Percentiles rank a stretch among this genome's conserved stretches.
Conservation (phyloP, 2,329 filamentous ascomycete genomes). For the Diaporthe caulivora region DNA sequence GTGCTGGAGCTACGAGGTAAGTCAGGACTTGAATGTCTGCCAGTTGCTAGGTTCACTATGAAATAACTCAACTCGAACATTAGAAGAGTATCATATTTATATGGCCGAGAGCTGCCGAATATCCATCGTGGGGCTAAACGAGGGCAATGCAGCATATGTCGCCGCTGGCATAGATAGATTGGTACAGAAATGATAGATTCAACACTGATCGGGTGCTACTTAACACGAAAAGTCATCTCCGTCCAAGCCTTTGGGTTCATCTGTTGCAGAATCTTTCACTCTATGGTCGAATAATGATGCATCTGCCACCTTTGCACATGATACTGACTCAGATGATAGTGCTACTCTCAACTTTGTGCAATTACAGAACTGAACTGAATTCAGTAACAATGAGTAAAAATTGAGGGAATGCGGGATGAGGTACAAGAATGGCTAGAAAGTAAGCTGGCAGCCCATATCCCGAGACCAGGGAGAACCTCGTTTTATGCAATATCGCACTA, state of each 20-base stretch:
- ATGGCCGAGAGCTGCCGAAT: constrained; percentile 55
- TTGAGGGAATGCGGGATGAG: too few species aligned
- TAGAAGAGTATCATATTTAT: constrained; percentile 52
- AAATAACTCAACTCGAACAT: constrained; percentile 34
- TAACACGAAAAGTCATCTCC: background rate
- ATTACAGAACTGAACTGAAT: too few species aligned
- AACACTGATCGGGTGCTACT: too few species aligned
- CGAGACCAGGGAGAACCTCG: background rate
- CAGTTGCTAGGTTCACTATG: background rate
- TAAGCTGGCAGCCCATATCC: too few species aligned
- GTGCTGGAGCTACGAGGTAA: constrained; percentile 52
- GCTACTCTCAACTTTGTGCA: too few species aligned
- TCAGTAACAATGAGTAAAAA: too few species aligned
- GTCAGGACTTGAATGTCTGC: background rate
- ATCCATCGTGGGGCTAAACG: constrained; percentile 53
- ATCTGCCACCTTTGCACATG: too few species aligned
- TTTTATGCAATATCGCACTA: background rate
- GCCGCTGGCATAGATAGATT: constrained; percentile 42
- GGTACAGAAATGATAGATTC: background rate
- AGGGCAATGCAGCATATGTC: constrained; percentile 50
- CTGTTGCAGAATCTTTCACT: background rate
- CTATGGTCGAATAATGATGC: too few species aligned
- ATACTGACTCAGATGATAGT: too few species aligned
- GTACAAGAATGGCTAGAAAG: too few species aligned
- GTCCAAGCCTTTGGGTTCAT: background rate